A percentile compares a stretch with the other conserved stretches of the same genome.
phyloP scores from a whole-genome alignment of 768 basidiomycete species.

The Hypsizygus marmoreus region DNA sequence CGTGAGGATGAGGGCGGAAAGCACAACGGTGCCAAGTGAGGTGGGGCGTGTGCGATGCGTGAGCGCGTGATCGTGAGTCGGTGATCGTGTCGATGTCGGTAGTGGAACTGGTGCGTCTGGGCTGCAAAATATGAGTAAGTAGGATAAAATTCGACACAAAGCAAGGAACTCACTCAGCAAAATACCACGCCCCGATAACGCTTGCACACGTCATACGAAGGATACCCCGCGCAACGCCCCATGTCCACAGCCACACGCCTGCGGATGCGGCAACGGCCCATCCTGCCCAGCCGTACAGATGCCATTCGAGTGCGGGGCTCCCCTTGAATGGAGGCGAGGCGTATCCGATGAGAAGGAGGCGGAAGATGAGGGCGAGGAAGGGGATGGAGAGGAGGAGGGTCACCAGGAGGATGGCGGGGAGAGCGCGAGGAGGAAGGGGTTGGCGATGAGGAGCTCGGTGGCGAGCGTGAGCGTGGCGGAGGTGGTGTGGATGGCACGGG shows the following conservation, averaged over 20 bases:
- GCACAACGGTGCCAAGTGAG: slow-evolving; percentile 75
- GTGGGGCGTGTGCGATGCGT: slow-evolving; percentile 74
- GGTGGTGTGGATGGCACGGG: slow-evolving; percentile 64
- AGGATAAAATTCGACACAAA: too few species aligned
- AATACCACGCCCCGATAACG: slow-evolving; percentile 91
- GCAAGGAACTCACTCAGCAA: slow-evolving; percentile 45
- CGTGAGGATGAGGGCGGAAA: slow-evolving; percentile 76
- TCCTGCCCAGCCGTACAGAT: slow-evolving; percentile 36
- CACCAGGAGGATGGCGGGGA: slow-evolving; percentile 67
- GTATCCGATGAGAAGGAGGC: slow-evolving; percentile 72
- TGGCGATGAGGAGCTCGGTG: slow-evolving; percentile 63
- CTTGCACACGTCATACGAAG: slow-evolving; percentile 74
- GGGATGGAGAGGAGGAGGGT: slow-evolving; percentile 72
- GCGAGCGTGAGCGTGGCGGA: slow-evolving; percentile 58
- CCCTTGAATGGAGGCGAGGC: slow-evolving; percentile 18
- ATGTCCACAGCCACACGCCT: slow-evolving; percentile 69
- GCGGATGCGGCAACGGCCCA: slow-evolving; percentile 52
- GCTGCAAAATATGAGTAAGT: slow-evolving; percentile 18
- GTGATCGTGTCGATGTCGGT: slow-evolving; percentile 63
- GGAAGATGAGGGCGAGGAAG: slow-evolving; percentile 73
- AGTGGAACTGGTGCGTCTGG: slow-evolving; percentile 40
- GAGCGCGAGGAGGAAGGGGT: slow-evolving; percentile 74
- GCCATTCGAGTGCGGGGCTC: slow-evolving; percentile 35
- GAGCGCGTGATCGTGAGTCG: slow-evolving; percentile 71
- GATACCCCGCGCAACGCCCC: slow-evolving; percentile 76